Evolutionary conservation across 768 basidiomycete genomes (phyloP), one percentile per base, ranked within the genome.

Genomic region (Termitomyces sp.): DNA sequence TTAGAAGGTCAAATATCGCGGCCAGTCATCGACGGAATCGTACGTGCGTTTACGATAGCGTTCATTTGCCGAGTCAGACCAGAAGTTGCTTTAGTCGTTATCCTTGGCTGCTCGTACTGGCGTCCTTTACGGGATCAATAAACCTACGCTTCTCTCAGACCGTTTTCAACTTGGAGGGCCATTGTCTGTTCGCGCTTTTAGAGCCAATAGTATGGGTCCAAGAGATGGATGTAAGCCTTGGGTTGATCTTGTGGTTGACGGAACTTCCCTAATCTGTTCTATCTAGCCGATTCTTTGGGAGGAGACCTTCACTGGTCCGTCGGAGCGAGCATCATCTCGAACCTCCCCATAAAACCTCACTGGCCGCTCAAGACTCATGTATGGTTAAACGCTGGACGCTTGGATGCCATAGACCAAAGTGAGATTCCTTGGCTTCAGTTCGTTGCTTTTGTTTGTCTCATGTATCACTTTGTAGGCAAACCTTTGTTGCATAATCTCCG

Each of bases 101-200:
- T 93, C 94, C 0, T 72, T 96, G 13, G 81, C 88, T 3, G 84
- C 84, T 2, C 78, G 87, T 9, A 74, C 83, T 0, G 95, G 95
- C 2, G 54, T 91, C 23, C 71, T 98, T 11, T 82, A 82, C 65
- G 81, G 85, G 44, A 67, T 96, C 25, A 60, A 61, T 11, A 70
- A 75, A 11, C 69, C 75, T 12, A 77, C 81, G 7, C 78, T 84
- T 22, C 88, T 91, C 62, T 78, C 85, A 1, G 97, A 99, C 70
- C 84, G 94, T 5, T 94, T 94, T 68, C 94, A 96, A 60, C 79
- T 98, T 0, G 97, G 97, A 23, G 97, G 97, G 0, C 94, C 97
- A 0, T 82, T 87, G 7, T 91, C 85, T 50, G 77, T 98, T 0
- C 77, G 97, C 5, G 81, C 83, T 48, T 95, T 96, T 71, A 79